Evolutionary conservation across 129 eudicot genomes (phyloP).

Genomic region (Lactuca sativa): DNA sequence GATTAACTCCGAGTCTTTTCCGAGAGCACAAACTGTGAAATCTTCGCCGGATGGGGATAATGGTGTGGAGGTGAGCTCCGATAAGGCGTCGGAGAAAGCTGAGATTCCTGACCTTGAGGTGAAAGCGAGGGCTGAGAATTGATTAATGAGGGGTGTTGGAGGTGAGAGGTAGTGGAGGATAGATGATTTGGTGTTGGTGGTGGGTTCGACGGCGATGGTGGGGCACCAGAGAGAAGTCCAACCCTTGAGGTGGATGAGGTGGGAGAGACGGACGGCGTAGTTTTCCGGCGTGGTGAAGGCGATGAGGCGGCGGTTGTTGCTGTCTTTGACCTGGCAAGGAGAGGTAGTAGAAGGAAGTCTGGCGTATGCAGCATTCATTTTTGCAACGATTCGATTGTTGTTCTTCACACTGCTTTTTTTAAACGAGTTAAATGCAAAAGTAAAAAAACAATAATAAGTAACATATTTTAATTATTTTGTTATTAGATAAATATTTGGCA

Average conservation of each 20-base stretch:
- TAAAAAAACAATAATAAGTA: too few species aligned
- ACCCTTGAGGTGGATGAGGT: conserved; percentile 49
- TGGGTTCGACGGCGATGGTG: conserved; percentile 65
- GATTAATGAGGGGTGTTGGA: conserved; percentile 29
- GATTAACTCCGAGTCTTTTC: conserved; percentile 65
- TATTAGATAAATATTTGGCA: too few species aligned
- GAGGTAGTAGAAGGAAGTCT: not conserved
- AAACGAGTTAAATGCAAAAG: not conserved
- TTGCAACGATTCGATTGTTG: too few species aligned
- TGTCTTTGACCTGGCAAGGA: not conserved
- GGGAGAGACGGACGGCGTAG: conserved; percentile 68
- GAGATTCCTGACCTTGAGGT: conserved; percentile 77
- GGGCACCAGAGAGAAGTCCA: conserved; percentile 91
- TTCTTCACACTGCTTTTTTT: not conserved
- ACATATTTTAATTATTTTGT: too few species aligned
- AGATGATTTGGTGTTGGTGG: conserved; percentile 52
- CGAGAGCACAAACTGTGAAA: conserved; percentile 62
- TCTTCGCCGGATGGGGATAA: conserved; percentile 44
- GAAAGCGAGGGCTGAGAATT: conserved; percentile 84
- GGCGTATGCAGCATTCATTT: conserved; percentile 1
- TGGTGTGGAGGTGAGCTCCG: conserved; percentile 31
- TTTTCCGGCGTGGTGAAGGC: conserved; percentile 86
- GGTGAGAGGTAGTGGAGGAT: conserved; percentile 40
- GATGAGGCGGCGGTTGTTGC: conserved; percentile 38
- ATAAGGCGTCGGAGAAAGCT: conserved; percentile 56